Evolutionary conservation across 345 rosid genomes (phyloP), one percentile per base, ranked within the genome.

Genomic region (Euclidium syriacum): DNA sequence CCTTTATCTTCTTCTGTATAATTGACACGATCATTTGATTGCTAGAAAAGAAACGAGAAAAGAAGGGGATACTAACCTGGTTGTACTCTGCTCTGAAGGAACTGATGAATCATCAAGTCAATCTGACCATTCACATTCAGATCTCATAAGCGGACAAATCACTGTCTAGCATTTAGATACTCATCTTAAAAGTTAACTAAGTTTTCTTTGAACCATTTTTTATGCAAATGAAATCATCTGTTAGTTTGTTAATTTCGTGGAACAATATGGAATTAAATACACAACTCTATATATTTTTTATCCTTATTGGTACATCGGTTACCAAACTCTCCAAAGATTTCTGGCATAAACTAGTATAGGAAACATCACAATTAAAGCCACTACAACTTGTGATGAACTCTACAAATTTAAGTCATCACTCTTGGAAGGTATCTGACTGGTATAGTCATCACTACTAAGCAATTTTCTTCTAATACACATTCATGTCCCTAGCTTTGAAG

Each of bases 401-500:
- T 88, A 95, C 82, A 65, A 74, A 68, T 67, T 86, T 48, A 91
- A 91, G 75, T 78, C 98, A 42, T 78, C 98, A 10, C 87, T 86
- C 48, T 62, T 86, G 66, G 95, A 88, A 79, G 96, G 96, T 70
- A 58, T 86, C 57, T 59, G 81, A 3, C 88, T 83, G 62, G 98
- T 88, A 75, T 22, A 80, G 87, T 77, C 67, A 33, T 57, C 29
- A 14, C 41, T 43, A n/a, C n/a, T n/a, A n/a, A n/a, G n/a, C n/a
- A n/a, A n/a, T n/a, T 10, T 20, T 14, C 23, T 23, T 32, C n/a
- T 25, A 4, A 34, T 61, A 3, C n/a, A 44, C 19, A 26, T 44
- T 44, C 46, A 36, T 18, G 17, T 24, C 14, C 17, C 14, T 8
- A 35, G 36, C 26, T 36, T n/a, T 36, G 20, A 38, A 36, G 67